Base-by-base conservation (phyloP, 1,284 basidiomycete species). In the Ustilago cynodontis region DNA sequence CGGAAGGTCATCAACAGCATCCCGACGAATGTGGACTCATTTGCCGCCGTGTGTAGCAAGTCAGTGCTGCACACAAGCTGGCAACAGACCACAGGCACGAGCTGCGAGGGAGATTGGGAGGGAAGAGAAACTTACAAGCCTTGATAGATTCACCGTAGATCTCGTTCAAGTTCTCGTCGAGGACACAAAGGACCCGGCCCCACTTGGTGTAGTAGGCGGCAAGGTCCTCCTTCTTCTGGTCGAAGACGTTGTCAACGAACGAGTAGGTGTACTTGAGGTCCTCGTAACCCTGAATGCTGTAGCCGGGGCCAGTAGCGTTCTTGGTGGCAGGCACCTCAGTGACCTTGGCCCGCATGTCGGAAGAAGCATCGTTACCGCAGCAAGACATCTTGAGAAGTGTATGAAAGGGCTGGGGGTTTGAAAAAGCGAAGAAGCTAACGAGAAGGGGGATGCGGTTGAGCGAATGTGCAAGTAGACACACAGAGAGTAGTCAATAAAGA, bases 221-320 rank as follows among this genome's bases (percentile, higher is more conserved):
- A 55, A 88, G 84, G 78, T 87, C 85, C 57, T 82, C 73, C 75
- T 88, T 85, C 58, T 83, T 65, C 71, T 85, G 61, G 78, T 86
- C 85, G 65, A 88, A 88, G 78, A 88, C 86, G 59, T 86, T 85
- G 67, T 87, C 85, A 55, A 85, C 83, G 77, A 87, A 87, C 73
- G 86, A 86, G 80, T 87, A 88, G 61, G 65, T 77, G 80, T 82
- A 82, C 52, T 77, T 73, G 67, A 82, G 67, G 64, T 82, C 78
- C 63, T 82, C 80, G 64, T 58, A 66, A 33, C 80, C 81, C 67
- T 80, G 63, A 62, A 82, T 71, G 58, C 41, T 58, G 74, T 80
- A 82, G 58, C 81, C 81, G 31, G 80, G 76, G 52, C 80, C 80
- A 7, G 73, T 79, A 53, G 70, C 64, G 41, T 82, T 82, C 33